Percentiles rank a stretch among this genome's conserved stretches.
phyloP scores from a whole-genome alignment of 2,329 filamentous ascomycete species.

The Diplodia scrobiculata region DNA sequence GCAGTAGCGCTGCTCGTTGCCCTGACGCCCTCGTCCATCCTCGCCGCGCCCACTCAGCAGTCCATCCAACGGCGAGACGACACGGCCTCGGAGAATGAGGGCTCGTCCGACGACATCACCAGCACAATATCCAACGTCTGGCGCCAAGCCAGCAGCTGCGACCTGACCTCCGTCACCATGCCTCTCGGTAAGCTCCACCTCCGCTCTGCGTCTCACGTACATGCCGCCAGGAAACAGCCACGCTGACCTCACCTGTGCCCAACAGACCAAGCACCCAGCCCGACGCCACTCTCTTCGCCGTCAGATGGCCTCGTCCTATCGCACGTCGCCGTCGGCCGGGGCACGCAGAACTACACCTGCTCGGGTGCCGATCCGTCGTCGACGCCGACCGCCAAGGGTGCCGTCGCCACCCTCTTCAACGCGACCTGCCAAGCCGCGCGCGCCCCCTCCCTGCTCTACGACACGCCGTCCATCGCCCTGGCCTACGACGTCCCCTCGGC shows the following conservation, averaged over 20 bases:
- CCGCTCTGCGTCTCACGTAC: not conserved
- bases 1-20: slow-evolving; percentile 40
- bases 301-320: slow-evolving; percentile 64
- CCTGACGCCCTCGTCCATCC: slow-evolving; percentile 39
- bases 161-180: slow-evolving; percentile 39
- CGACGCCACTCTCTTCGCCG: slow-evolving; percentile 63
- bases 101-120: slow-evolving; percentile 10
- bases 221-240: not conserved
- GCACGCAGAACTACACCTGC: slow-evolving; percentile 95
- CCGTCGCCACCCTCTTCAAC: slow-evolving; percentile 84
- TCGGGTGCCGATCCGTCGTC: slow-evolving; percentile 59
- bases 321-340: slow-evolving; percentile 83
- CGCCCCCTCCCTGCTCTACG: slow-evolving; percentile 66
- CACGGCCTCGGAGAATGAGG: not conserved
- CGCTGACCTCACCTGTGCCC: slow-evolving; percentile 33
- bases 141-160: slow-evolving; percentile 33
- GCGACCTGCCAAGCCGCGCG: slow-evolving; percentile 74
- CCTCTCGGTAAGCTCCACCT: slow-evolving; percentile 38
- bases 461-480: slow-evolving; percentile 68
- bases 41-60: slow-evolving; percentile 39
- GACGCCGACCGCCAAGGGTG: slow-evolving; percentile 67
- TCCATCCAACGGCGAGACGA: slow-evolving; percentile 19
- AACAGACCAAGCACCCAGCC: slow-evolving; percentile 37
- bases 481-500: slow-evolving; percentile 60
- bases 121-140: slow-evolving; percentile 18